Evolutionary conservation across 176 grass and related monocot species (phyloP).

Genomic region (Puya raimondii): DNA sequence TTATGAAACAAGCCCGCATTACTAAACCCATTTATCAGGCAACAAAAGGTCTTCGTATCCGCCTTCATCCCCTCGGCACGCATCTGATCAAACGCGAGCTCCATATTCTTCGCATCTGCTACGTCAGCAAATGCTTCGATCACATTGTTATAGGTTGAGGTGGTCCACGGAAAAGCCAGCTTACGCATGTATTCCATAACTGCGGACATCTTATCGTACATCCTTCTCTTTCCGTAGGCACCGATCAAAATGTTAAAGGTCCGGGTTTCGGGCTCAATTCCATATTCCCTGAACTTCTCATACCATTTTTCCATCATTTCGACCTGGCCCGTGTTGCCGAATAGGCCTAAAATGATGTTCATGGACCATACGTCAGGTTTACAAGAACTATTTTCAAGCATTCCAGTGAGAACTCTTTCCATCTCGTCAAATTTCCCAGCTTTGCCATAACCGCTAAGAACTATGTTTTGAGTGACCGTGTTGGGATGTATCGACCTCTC

Average conservation of each 20-base stretch:
- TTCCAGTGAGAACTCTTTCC: constrained; percentile 59
- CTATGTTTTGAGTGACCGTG: constrained; percentile 83
- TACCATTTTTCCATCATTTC: constrained; percentile 92
- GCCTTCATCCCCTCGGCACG: constrained; percentile 71
- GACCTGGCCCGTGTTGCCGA: constrained; percentile 61
- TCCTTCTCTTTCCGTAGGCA: constrained; percentile 71
- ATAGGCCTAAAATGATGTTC: constrained; percentile 88
- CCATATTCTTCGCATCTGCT: constrained; percentile 81
- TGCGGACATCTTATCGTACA: constrained; percentile 87
- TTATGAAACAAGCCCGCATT: constrained; percentile 82
- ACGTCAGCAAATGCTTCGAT: constrained; percentile 77
- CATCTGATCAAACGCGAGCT: constrained; percentile 91
- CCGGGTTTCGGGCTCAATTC: constrained; percentile 71
- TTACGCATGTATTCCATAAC: constrained; percentile 99
- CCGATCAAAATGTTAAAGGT: constrained; percentile 96
- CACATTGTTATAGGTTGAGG: constrained; percentile 83
- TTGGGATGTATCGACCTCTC: constrained; percentile 50
- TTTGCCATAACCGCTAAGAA: constrained; percentile 73
- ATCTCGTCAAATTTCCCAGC: constrained; percentile 71
- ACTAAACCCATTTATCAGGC: constrained; percentile 75
- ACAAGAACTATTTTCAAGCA: constrained; percentile 52
- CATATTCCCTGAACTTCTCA: constrained; percentile 76
- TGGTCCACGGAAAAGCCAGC: constrained; percentile 78
- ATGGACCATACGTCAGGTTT: constrained; percentile 93
- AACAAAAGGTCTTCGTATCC: constrained; percentile 85